A percentile compares a stretch with the other conserved stretches of the same genome.
phyloP scores from a whole-genome alignment of 2,329 filamentous ascomycete genomes.

The Emmonsiellopsis sp. region DNA sequence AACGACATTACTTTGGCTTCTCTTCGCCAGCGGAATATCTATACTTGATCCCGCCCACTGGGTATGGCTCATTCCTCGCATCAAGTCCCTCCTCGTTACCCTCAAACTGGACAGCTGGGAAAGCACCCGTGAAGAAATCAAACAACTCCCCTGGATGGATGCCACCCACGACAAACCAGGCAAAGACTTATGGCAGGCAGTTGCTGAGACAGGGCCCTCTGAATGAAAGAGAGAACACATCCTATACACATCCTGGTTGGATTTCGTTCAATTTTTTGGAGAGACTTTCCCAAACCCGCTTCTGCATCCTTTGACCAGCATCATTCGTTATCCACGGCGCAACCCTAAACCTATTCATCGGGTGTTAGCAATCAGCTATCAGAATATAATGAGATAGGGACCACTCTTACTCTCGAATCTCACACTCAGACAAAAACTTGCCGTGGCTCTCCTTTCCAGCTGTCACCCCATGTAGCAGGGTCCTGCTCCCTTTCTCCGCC shows the following conservation, averaged over 20 bases:
- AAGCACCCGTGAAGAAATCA: too few relatives aligned
- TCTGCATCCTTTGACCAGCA: slow-evolving; percentile 29
- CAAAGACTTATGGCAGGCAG: too few relatives aligned
- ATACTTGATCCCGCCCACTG: too few relatives aligned
- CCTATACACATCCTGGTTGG: slow-evolving; percentile 22
- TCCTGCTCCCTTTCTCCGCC: slow-evolving; percentile 41
- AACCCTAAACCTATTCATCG: slow-evolving; percentile 8
- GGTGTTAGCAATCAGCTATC: background rate
- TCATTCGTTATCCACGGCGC: slow-evolving; percentile 21
- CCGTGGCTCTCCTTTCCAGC: slow-evolving; percentile 38
- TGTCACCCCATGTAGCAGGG: slow-evolving; percentile 29
- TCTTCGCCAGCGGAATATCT: too few relatives aligned
- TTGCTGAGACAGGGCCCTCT: too few relatives aligned
- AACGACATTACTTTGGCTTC: too few relatives aligned
- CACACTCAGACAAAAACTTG: slow-evolving; percentile 34
- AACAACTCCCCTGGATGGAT: too few relatives aligned
- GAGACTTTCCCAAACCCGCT: slow-evolving; percentile 38
- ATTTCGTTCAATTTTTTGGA: slow-evolving; percentile 32
- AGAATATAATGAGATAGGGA: background rate
- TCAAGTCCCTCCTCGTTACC: too few relatives aligned
- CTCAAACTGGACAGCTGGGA: too few relatives aligned
- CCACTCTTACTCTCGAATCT: slow-evolving; percentile 11
- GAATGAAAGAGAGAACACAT: too few relatives aligned
- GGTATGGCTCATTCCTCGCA: too few relatives aligned
- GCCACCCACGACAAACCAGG: too few relatives aligned